Evolutionary conservation across 768 basidiomycete genomes (phyloP), one percentile per base, ranked within the genome.

Genomic region (Xerocomellus chrysenteron): DNA sequence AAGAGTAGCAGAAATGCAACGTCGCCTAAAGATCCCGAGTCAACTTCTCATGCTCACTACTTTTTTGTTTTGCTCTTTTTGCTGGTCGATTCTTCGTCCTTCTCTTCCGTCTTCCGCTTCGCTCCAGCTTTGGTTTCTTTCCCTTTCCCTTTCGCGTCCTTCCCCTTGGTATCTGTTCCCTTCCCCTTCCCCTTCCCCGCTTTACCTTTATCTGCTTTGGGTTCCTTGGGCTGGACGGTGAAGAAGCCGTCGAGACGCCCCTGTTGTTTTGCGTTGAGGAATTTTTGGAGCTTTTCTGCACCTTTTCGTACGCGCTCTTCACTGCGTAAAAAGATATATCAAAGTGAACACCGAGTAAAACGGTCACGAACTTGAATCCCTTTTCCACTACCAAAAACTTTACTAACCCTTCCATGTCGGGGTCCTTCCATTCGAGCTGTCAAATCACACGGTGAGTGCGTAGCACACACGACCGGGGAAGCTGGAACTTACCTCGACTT

Each of bases 201-300:
- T n/a, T 85, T 81, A 2, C 51, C 30, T 11, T 74, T 73, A 16
- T 72, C 73, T 40, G 78, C 82, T 41, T 84, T 80, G 53, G 84
- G 82, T 6, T 68, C 59, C 60, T 84, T 85, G 2, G 83, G 73
- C 65, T 89, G 85, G 12, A 85, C 83, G 1, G 87, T 84, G 75
- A 99, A 99, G 75, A 99, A 99, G 0, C 94, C 89, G 65, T 98
- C 97, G 14, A 99, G 79, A 11, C 97, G 86, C 10, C 97, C 95
- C 74, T 99, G 97, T 65, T 98, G 97, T 68, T 98, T 98, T 35
- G 86, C 83, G 50, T 83, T 86, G 48, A 98, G 76, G 71, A 83
- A 89, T 65, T 94, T 97, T 46, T 85, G 78, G 42, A 99, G 82
- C 68, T 98, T 97, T 45, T 97, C 94, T 4, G 92, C 95, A 26